Percentiles rank a stretch among this genome's conserved stretches.
Conservation (phyloP, 352 stramenopile species). For the Phytophthora fragariae region DNA sequence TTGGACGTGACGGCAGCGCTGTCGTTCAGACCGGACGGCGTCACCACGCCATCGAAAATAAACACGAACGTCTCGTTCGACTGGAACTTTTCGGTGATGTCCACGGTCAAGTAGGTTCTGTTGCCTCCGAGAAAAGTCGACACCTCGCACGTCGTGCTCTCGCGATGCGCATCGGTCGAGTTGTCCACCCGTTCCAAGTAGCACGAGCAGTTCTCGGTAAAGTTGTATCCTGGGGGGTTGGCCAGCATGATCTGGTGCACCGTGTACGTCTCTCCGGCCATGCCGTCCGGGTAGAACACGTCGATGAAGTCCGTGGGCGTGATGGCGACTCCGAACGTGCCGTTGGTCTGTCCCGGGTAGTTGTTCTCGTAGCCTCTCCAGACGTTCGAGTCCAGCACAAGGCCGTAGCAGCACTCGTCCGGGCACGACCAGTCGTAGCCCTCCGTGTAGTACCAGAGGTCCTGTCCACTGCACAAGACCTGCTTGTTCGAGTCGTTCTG, state of each 20-base stretch:
- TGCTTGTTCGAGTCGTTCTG: conserved; percentile 71
- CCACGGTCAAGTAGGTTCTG: conserved; percentile 70
- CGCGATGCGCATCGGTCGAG: conserved; percentile 23
- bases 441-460: conserved; percentile 61
- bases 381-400: conserved; percentile 76
- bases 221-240: conserved; percentile 71
- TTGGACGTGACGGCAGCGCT: conserved; percentile 31
- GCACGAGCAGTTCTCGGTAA: conserved; percentile 57
- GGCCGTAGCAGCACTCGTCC: conserved; percentile 75
- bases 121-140: conserved; percentile 54
- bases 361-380: conserved; percentile 66
- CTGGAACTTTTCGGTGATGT: conserved; percentile 59
- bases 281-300: conserved; percentile 62
- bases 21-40: conserved; percentile 63
- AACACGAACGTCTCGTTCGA: conserved; percentile 72
- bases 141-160: conserved; percentile 52
- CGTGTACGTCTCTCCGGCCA: conserved; percentile 57
- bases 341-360: conserved; percentile 76
- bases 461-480: conserved; percentile 61
- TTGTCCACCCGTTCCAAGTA: conserved; percentile 39
- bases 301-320: conserved; percentile 74
- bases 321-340: conserved; percentile 78
- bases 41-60: conserved; percentile 72
- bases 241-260: conserved; percentile 83
- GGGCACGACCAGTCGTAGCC: conserved; percentile 72